These are phyloP conservation scores for Schwanniomyces occidentalis DNA, from an alignment of 805 yeast species.

Conservation along the genomic window DNA sequence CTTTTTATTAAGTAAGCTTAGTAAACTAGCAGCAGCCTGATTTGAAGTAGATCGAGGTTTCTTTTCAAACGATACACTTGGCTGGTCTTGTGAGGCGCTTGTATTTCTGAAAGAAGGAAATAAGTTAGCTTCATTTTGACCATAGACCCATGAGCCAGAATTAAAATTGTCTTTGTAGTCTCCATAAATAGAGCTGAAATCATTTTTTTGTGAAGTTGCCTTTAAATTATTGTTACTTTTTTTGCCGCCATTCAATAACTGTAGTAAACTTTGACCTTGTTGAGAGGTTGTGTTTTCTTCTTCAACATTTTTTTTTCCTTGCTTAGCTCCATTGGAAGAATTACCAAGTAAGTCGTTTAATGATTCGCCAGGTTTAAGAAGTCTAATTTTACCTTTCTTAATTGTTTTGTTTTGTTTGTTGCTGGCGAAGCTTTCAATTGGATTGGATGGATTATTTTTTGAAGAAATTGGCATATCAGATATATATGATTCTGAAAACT, in stretches of 20 bases:
- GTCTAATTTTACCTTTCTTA: conserved; percentile 23
- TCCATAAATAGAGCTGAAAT: conserved; percentile 3
- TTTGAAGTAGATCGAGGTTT: not conserved
- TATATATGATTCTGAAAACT: no score
- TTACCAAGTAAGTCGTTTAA: conserved; percentile 12
- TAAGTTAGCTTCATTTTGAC: not conserved
- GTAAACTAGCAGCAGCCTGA: conserved; percentile 14
- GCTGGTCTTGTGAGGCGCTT: not conserved
- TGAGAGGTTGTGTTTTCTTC: not conserved
- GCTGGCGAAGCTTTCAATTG: no score
- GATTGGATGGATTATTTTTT: no score
- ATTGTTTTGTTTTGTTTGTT: no score
- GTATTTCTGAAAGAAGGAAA: not conserved
- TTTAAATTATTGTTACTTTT: not conserved
- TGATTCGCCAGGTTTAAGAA: conserved; percentile 31
- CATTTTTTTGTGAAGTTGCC: conserved; percentile 1
- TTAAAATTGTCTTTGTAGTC: not conserved
- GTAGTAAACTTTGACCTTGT: conserved; percentile 22
- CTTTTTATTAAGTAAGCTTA: conserved; percentile 10
- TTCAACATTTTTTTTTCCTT: not conserved
- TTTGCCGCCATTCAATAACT: conserved; percentile 18
- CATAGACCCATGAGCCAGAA: no score
- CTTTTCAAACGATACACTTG: not conserved
- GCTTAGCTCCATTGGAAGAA: conserved; percentile 1
- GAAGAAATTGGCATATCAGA: no score